Evolutionary conservation across 1,284 basidiomycete genomes (phyloP).

Genomic region (Apiotrichum veenhuisii): DNA sequence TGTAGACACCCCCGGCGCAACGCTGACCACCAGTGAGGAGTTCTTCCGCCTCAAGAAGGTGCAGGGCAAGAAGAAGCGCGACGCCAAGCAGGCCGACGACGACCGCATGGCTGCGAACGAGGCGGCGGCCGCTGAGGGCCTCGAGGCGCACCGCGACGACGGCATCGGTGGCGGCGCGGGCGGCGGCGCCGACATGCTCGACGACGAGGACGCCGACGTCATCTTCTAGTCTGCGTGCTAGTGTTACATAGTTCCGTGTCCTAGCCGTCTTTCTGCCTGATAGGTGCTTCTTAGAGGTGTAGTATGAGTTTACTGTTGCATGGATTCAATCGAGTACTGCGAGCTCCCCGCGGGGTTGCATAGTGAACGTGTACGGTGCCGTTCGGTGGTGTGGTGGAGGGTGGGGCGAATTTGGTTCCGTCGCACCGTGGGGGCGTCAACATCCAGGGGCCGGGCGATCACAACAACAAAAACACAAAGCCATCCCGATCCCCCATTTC

Average conservation of each 20-base stretch:
- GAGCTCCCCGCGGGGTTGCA: no score
- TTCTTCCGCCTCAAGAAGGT: constrained; percentile 97
- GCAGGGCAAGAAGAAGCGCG: constrained; percentile 93
- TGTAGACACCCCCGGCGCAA: no score
- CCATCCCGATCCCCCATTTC: neutral
- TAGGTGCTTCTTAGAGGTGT: neutral
- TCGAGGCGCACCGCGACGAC: constrained; percentile 45
- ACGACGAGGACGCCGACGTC: constrained; percentile 82
- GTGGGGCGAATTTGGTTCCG: no score
- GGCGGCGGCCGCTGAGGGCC: constrained; percentile 38
- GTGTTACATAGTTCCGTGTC: no score
- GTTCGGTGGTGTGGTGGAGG: no score
- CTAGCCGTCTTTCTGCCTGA: no score
- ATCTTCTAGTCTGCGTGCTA: constrained; percentile 62
- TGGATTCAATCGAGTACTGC: neutral
- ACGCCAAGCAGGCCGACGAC: constrained; percentile 47
- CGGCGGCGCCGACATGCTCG: constrained; percentile 61
- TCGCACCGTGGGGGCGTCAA: no score
- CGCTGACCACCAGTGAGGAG: constrained; percentile 60
- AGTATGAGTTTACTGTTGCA: neutral
- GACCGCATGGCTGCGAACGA: constrained; percentile 29
- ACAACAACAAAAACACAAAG: neutral
- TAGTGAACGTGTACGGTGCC: no score
- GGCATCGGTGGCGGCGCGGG: constrained; percentile 46
- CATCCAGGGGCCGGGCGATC: no score